Evolutionary conservation across 768 basidiomycete species (phyloP).

Genomic region (Lactarius deliciosus): DNA sequence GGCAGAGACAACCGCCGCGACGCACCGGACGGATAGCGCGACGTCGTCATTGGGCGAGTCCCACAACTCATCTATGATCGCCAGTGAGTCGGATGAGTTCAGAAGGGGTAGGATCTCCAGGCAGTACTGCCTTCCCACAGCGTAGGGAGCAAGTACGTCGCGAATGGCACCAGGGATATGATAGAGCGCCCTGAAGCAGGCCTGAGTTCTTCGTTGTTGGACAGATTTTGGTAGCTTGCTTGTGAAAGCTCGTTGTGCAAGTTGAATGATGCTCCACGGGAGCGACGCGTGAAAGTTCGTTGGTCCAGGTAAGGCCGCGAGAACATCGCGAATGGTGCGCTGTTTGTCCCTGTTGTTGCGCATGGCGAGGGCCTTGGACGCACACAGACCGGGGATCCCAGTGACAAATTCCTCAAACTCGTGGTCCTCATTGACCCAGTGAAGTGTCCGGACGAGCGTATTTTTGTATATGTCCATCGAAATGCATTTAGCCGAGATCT

Average conservation of each 20-base stretch:
- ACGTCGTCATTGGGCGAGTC: not conserved
- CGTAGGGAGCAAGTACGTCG: slow-evolving; percentile 1
- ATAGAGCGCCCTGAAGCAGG: not conserved
- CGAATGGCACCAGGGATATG: not conserved
- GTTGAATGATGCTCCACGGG: slow-evolving; percentile 2
- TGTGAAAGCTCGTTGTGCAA: not conserved
- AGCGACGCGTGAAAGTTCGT: slow-evolving; percentile 1
- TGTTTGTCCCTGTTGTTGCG: not conserved
- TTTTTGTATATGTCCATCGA: not conserved
- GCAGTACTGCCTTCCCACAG: not conserved
- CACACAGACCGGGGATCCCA: not conserved
- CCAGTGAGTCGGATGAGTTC: not conserved
- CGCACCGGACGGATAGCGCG: too few relatives aligned
- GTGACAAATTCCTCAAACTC: slow-evolving; percentile 2
- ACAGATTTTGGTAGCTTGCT: not conserved
- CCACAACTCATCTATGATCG: not conserved
- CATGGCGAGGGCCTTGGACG: not conserved
- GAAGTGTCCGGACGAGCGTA: not conserved
- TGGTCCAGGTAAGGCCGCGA: slow-evolving; percentile 8
- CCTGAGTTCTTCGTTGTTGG: not conserved
- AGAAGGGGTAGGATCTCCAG: not conserved
- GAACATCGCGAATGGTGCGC: slow-evolving; percentile 1
- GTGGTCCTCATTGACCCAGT: not conserved
- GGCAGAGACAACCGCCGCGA: too few relatives aligned
- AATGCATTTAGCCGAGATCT: not conserved